Evolutionary conservation across 768 basidiomycete genomes (phyloP).

Genomic region (Leccinum pellstonianum): DNA sequence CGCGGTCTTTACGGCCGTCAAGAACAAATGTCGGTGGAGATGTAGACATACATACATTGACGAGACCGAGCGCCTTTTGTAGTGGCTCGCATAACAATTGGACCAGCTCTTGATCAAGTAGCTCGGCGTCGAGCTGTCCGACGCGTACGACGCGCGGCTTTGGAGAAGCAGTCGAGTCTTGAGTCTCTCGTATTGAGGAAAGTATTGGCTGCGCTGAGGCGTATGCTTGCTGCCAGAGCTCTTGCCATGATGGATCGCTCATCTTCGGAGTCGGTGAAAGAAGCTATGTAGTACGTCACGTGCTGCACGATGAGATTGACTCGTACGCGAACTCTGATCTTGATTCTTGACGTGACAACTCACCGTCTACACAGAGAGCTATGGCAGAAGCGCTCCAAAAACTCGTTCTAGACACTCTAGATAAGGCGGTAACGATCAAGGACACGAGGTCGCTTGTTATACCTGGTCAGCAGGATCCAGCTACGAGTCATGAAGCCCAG

Average conservation of each 20-base stretch:
- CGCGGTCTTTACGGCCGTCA: conserved; percentile 44
- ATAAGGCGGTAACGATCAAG: conserved; percentile 49
- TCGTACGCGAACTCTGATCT: neutral
- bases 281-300: conserved; percentile 13
- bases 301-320: conserved; percentile 18
- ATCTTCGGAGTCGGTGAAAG: conserved; percentile 7
- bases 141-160: conserved; percentile 67
- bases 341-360: neutral
- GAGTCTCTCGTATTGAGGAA: conserved; percentile 42
- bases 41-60: conserved; percentile 53
- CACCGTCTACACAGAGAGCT: conserved; percentile 7
- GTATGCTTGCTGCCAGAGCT: conserved; percentile 64
- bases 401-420: conserved; percentile 71
- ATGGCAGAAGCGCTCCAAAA: conserved; percentile 84
- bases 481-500: conserved; percentile 74
- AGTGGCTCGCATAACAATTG: conserved; percentile 82
- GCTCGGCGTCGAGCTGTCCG: conserved; percentile 86
- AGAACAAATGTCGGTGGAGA: conserved; percentile 1
- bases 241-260: conserved; percentile 24
- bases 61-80: conserved; percentile 60
- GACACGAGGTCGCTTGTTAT: conserved; percentile 71
- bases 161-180: conserved; percentile 34
- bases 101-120: conserved; percentile 86
- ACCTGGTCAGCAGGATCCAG: conserved; percentile 58
- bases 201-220: conserved; percentile 56